phyloP scores from a whole-genome alignment of 2,329 filamentous ascomycete genomes.

The Fusarium hainanense region DNA sequence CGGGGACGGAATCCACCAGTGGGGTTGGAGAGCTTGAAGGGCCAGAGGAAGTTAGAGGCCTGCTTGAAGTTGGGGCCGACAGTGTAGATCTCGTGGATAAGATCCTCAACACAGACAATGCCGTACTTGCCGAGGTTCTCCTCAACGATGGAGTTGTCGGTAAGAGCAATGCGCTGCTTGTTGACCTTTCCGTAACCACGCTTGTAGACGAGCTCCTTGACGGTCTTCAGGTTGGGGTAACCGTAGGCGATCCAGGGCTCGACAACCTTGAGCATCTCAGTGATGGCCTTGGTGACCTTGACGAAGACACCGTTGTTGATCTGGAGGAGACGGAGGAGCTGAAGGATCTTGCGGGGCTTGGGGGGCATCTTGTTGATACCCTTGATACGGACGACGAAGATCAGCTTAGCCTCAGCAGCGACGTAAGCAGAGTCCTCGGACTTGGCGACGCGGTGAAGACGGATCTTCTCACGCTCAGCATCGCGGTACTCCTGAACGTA shows the following conservation, averaged over 20 bases:
- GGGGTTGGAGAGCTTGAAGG: slow-evolving; percentile 99
- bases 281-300: slow-evolving; percentile 95
- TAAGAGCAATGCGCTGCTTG: slow-evolving; percentile 96
- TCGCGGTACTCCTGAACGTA: slow-evolving; percentile 99
- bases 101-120: slow-evolving; percentile 99
- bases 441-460: slow-evolving; percentile 89
- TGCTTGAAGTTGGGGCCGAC: slow-evolving; percentile 99
- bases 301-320: slow-evolving; percentile 99
- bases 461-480: slow-evolving; percentile 97
- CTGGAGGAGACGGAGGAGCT: slow-evolving; percentile 98
- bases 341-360: slow-evolving; percentile 99
- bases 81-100: slow-evolving; percentile 99
- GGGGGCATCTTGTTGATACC: slow-evolving; percentile 99
- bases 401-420: slow-evolving; percentile 92
- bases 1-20: slow-evolving; percentile 94
- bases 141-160: slow-evolving; percentile 98
- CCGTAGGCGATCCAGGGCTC: slow-evolving; percentile 99
- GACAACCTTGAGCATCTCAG: slow-evolving; percentile 97
- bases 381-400: slow-evolving; percentile 99
- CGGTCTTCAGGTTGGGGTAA: slow-evolving; percentile 99
- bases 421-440: slow-evolving; percentile 94
- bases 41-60: slow-evolving; percentile 99
- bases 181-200: slow-evolving; percentile 98
- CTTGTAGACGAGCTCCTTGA: slow-evolving; percentile 99
- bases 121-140: slow-evolving; percentile 96